Percentiles rank a stretch among this genome's conserved stretches.
Evolutionary conservation across 805 yeast genomes (phyloP).

Genomic region (Metschnikowia sp.): DNA sequence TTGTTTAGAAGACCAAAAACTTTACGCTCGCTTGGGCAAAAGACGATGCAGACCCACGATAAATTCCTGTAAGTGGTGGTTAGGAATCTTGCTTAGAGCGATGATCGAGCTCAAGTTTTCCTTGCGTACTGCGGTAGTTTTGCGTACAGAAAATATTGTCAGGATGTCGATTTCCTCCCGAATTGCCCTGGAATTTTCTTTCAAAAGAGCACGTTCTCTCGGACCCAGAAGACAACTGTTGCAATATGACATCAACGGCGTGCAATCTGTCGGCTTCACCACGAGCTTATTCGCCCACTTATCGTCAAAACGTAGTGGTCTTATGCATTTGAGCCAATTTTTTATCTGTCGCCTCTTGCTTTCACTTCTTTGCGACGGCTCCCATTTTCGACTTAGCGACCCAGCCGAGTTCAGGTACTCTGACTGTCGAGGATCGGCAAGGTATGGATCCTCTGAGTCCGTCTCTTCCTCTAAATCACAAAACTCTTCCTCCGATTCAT

Average conservation of each 20-base stretch:
- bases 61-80: constrained; percentile 17
- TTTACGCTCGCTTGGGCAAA: constrained; percentile 9
- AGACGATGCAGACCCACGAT: constrained; percentile 16
- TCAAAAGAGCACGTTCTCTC: too few relatives aligned
- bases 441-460: neutral
- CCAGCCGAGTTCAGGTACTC: too few relatives aligned
- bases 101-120: neutral
- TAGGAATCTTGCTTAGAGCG: constrained; percentile 12
- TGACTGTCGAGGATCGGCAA: neutral
- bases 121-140: too few relatives aligned
- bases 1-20: too few relatives aligned
- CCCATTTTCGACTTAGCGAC: constrained; percentile 38
- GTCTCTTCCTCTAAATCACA: neutral
- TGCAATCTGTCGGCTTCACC: constrained; percentile 35
- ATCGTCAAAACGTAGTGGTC: constrained; percentile 49
- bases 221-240: neutral
- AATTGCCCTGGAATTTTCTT: too few relatives aligned
- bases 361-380: constrained; percentile 37
- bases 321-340: constrained; percentile 56
- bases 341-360: constrained; percentile 42
- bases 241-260: constrained; percentile 19
- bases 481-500: constrained; percentile 4
- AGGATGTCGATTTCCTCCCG: too few relatives aligned
- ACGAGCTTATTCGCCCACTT: constrained; percentile 50
- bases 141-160: too few relatives aligned